phyloP scores from a whole-genome alignment of 208 protist genomes.

The Phytomonas sp. region DNA sequence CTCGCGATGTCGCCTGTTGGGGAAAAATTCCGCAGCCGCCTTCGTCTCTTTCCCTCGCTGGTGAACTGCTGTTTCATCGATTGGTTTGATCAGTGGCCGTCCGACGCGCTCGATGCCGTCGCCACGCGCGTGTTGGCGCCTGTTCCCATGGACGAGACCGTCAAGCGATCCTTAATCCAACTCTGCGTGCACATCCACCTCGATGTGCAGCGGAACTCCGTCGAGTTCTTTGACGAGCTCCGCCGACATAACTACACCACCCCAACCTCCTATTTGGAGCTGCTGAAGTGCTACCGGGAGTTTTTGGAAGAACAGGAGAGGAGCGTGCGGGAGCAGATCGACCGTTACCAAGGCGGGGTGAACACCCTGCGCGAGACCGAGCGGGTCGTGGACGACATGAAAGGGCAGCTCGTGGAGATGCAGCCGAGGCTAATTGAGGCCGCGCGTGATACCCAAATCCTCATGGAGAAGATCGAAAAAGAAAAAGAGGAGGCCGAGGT shows the following conservation, averaged over 20 bases:
- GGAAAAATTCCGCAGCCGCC: slow-evolving; percentile 90
- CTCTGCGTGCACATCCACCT: slow-evolving; percentile 91
- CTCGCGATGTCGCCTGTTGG: slow-evolving; percentile 95
- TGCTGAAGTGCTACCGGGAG: slow-evolving; percentile 86
- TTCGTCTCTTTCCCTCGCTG: slow-evolving; percentile 96
- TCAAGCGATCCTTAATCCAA: slow-evolving; percentile 62
- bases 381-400: slow-evolving; percentile 90
- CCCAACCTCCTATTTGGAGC: slow-evolving; percentile 93
- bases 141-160: slow-evolving; percentile 40
- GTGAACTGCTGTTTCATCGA: slow-evolving; percentile 98
- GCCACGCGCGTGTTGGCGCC: slow-evolving; percentile 65
- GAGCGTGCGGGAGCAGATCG: slow-evolving; percentile 52
- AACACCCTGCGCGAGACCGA: slow-evolving; percentile 93
- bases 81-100: slow-evolving; percentile 96
- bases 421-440: slow-evolving; percentile 93
- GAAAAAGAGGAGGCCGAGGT: slow-evolving; percentile 88
- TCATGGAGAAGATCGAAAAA: slow-evolving; percentile 87
- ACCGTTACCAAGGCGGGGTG: slow-evolving; percentile 88
- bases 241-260: slow-evolving; percentile 94
- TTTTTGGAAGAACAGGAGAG: slow-evolving; percentile 84
- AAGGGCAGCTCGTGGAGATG: slow-evolving; percentile 91
- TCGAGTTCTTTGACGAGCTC: slow-evolving; percentile 92
- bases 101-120: slow-evolving; percentile 89
- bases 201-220: slow-evolving; percentile 69
- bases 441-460: slow-evolving; percentile 89